Percentiles rank a stretch among this genome's conserved stretches.
Conservation (phyloP, 202 grass and related monocot species). For the Alloteropsis angusta region DNA sequence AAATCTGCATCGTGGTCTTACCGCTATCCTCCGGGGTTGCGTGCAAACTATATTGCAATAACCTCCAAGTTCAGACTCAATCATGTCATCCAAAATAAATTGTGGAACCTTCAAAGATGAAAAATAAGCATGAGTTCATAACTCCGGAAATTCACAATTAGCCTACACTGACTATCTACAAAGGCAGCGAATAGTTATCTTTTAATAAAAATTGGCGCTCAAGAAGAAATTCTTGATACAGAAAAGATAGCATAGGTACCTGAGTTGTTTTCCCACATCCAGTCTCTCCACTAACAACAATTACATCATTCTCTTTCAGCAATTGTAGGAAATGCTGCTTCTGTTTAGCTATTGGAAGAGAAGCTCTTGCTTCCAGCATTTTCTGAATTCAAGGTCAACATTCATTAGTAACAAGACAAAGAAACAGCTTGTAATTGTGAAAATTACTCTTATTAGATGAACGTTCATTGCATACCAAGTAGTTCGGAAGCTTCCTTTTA, state of each 20-base stretch:
- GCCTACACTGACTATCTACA: neutral
- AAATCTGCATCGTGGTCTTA: constrained; percentile 26
- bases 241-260: constrained; percentile 33
- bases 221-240: constrained; percentile 9
- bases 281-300: constrained; percentile 95
- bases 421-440: neutral
- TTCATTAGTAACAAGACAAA: constrained; percentile 1
- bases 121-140: constrained; percentile 17
- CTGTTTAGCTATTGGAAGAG: constrained; percentile 73
- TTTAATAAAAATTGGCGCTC: neutral
- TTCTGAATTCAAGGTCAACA: constrained; percentile 51
- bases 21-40: constrained; percentile 85
- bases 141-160: neutral
- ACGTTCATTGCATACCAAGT: constrained; percentile 47
- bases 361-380: constrained; percentile 83
- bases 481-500: constrained; percentile 65
- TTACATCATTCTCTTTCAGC: constrained; percentile 74
- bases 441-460: neutral
- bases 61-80: constrained; percentile 73
- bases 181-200: neutral
- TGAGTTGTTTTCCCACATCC: constrained; percentile 99
- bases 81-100: constrained; percentile 99
- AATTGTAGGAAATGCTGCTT: constrained; percentile 68
- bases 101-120: constrained; percentile 76
- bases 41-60: constrained; percentile 91